Evolutionary conservation across 495 filamentous ascomycete genomes (phyloP), one percentile per base, ranked within the genome.

Genomic region (Talaromyces borbonicus): DNA sequence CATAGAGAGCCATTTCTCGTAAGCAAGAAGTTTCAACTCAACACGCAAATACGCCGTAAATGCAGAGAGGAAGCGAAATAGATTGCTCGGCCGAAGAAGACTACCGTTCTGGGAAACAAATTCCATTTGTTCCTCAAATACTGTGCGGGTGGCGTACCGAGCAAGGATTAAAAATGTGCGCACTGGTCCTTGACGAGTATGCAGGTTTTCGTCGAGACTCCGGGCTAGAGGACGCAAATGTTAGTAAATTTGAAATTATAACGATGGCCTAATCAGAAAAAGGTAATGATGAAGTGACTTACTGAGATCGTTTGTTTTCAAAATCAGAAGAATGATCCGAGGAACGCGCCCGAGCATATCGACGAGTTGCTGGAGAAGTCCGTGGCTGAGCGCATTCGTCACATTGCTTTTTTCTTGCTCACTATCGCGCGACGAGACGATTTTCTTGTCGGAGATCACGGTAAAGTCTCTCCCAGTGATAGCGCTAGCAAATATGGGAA

Each of bases 291-390:
- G 63, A 26, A 29, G n/a, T 31, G 5, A 12, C 77, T 56, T 71
- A 81, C 77, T 99, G 31, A 99, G 67, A 62, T 99, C 93, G 59
- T 99, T 99, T 1, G 93, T 99, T 66, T 99, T 99, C 43, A 99
- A 73, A 53, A 99, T 96, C 4, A 99, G 69, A 12, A 99, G 74
- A 30, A 99, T 93, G 47, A 97, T 84, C 9, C 87, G 69, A 4
- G 93, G 93, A 2, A 99, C 88, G 51, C 87, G 79, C 24, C 86
- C 85, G 7, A 99, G 74, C 54, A 99, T 68, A 47, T 90, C 85
- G 8, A 99, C 85, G 8, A 99, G 67, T 43, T 94, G 80, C 46
- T 81, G 83, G 27, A 99, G 65, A 65, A 97, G 77, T 8, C 92
- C 93, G 42, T 94, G 87, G 12, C 85, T 83, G 46, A 98, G 67